Base-by-base conservation (phyloP, 306 rosid species). In the Phaseolus lunatus region DNA sequence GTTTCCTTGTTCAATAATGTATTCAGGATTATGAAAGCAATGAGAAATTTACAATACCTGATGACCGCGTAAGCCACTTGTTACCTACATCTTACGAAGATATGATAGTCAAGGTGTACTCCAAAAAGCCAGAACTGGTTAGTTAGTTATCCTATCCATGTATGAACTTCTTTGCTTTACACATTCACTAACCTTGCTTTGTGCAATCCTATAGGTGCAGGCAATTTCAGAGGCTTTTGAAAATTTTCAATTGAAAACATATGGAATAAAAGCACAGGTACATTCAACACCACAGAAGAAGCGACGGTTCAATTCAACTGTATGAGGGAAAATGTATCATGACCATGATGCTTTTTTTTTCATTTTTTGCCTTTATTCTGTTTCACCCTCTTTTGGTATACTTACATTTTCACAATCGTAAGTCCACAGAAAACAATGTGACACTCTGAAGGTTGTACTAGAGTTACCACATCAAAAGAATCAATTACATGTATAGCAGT, bases 91-190 rank as follows among this genome's bases (percentile, higher is more conserved):
- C 86, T 24, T 92, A 88, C 78, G 88, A 95, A 84, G 98, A 95
- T 65, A 86, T 88, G 96, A 90, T 95, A 77, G 97, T 95, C 67
- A 87, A 95, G 85, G 98, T 95, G 78, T 95, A 95, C 62, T 81
- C 98, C 65, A 95, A 95, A 84, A 95, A 84, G 86, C 96, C 98
- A 24, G 96, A 95, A 82, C 78, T 95, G 97, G 98, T 94, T 47
- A 76, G 94, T 86, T 57, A 31, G 35, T 5, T 31, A 59, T 61
- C 59, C 45, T 68, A 12, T 78, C 5, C 49, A 54, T 41, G 2
- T 72, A 77, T 76, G 22, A 68, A 67, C 58, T 31, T 69, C 13
- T 19, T 73, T 14, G 66, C 35, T 62, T 63, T 56, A 70, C 31
- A 12, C n/a, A 33, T 70, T 62, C n/a, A 49, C 73, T 71, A 53